Conservation (phyloP, 2,329 filamentous ascomycete species). For the Fusarium sp. region DNA sequence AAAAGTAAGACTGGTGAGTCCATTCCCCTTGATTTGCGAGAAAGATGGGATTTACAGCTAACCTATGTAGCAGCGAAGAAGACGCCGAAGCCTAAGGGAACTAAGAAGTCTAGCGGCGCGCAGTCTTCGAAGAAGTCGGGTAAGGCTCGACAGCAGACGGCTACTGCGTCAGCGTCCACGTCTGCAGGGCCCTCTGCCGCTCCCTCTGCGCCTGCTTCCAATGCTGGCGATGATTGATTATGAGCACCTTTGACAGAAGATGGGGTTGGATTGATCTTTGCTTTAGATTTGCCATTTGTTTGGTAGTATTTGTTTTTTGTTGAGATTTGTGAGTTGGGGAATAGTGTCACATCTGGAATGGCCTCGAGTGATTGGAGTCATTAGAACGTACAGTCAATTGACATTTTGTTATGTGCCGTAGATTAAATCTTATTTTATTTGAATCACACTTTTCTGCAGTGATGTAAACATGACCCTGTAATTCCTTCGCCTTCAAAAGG, state of each 20-base stretch:
- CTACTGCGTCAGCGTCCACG: not conserved
- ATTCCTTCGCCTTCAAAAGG: not conserved
- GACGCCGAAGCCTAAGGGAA: constrained; percentile 5
- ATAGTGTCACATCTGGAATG: not conserved
- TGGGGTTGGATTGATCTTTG: not conserved
- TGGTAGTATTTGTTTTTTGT: not conserved
- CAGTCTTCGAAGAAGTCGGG: constrained; percentile 25
- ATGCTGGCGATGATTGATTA: not conserved
- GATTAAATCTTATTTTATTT: not conserved
- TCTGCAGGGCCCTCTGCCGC: not conserved
- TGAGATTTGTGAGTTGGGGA: not conserved
- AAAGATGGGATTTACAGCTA: not conserved
- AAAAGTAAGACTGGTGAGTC: constrained; percentile 17
- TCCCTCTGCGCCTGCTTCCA: not conserved
- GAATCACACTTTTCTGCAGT: constrained; percentile 2
- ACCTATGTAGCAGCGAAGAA: not conserved
- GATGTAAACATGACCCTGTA: not conserved
- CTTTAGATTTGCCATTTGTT: not conserved
- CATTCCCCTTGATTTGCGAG: fast-evolving
- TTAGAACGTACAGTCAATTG: not conserved
- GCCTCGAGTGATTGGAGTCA: not conserved
- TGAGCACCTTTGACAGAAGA: not conserved
- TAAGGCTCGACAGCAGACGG: constrained; percentile 13
- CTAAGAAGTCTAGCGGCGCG: constrained; percentile 7
- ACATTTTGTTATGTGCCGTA: not conserved